A percentile compares a stretch with the other conserved stretches of the same genome.
phyloP scores from a whole-genome alignment of 257 asterid species.

The Salvia miltiorrhiza region DNA sequence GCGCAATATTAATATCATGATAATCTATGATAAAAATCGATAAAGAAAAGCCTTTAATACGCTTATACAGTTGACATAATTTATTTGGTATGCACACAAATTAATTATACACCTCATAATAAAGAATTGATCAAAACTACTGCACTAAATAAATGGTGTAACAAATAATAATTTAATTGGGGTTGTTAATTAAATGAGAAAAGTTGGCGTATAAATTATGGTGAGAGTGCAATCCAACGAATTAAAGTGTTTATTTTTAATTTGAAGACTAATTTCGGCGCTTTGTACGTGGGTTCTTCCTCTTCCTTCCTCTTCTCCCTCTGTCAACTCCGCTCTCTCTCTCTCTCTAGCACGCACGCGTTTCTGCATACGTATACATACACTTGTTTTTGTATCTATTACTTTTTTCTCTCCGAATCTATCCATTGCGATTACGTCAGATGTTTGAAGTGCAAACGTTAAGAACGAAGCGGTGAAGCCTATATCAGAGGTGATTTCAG shows the following conservation, averaged over 20 bases:
- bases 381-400: conserved; percentile 8
- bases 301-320: conserved; percentile 9
- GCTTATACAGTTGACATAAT: no score
- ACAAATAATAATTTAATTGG: not conserved
- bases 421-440: not conserved
- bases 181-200: not conserved
- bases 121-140: not conserved
- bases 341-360: conserved; percentile 7
- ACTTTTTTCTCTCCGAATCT: not conserved
- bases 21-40: no score
- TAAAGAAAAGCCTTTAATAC: no score
- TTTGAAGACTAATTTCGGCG: conserved; percentile 6
- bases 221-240: not conserved
- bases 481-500: conserved; percentile 25
- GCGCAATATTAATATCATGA: not conserved
- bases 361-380: not conserved
- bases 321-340: conserved; percentile 9
- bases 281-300: conserved; percentile 22
- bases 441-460: not conserved
- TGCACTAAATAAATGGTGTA: not conserved
- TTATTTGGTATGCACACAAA: not conserved
- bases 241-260: not conserved
- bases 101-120: not conserved
- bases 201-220: not conserved
- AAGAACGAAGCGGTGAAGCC: conserved; percentile 18